A percentile compares a stretch with the other conserved stretches of the same genome.
Conservation (phyloP, 148 eudicot genomes). For the Cornus suecica region DNA sequence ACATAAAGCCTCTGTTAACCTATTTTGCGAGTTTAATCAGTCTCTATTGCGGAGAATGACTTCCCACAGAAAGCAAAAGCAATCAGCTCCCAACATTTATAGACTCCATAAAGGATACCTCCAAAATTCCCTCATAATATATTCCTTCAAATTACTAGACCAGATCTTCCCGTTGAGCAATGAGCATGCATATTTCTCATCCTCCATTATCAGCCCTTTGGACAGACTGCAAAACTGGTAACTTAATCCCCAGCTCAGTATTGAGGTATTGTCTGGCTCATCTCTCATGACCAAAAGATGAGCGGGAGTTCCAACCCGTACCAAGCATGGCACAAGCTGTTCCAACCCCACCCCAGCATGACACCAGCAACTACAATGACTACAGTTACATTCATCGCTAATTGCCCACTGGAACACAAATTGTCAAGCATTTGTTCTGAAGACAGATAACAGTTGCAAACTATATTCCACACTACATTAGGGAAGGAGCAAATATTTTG, state of each 20-base stretch:
- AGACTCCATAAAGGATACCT: too few relatives aligned
- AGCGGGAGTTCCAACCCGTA: background rate
- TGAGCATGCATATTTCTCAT: background rate
- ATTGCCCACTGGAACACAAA: background rate
- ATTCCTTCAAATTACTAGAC: background rate
- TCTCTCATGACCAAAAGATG: background rate
- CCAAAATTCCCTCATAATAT: too few relatives aligned
- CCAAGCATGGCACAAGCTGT: background rate
- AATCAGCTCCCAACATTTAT: too few relatives aligned
- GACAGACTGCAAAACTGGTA: constrained; percentile 1
- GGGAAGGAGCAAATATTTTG: background rate
- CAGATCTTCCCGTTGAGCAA: background rate
- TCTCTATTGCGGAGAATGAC: too few relatives aligned
- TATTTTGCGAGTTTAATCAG: too few relatives aligned
- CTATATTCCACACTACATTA: background rate
- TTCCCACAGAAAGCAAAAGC: too few relatives aligned
- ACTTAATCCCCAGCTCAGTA: background rate
- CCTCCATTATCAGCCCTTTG: background rate
- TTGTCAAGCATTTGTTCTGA: background rate
- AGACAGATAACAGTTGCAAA: background rate
- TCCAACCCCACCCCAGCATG: background rate
- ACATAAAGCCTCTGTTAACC: too few relatives aligned
- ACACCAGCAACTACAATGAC: background rate
- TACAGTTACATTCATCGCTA: background rate
- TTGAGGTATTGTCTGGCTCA: background rate